These are phyloP conservation scores for Alopecurus myosuroides DNA, from an alignment of 176 grass and related monocot species.

Conservation along the genomic window DNA sequence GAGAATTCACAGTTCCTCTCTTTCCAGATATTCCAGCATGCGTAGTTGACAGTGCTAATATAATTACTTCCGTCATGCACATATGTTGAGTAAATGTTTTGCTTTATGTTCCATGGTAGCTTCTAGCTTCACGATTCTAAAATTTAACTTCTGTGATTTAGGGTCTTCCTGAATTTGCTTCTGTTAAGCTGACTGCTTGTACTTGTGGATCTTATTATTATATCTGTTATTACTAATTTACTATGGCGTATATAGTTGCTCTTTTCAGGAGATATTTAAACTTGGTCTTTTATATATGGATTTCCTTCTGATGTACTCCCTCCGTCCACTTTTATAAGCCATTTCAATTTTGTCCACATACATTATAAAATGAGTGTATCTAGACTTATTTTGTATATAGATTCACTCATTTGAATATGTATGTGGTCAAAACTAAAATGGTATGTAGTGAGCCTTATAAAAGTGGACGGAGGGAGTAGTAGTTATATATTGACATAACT, in stretches of 20 bases:
- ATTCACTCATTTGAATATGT: no score
- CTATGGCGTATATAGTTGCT: neutral
- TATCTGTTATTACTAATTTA: no score
- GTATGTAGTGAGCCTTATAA: no score
- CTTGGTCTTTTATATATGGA: neutral
- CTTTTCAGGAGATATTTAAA: neutral
- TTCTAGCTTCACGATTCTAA: constrained; percentile 1
- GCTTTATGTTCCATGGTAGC: neutral
- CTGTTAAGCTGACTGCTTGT: neutral
- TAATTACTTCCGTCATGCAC: neutral
- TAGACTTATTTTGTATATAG: no score
- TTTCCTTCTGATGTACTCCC: neutral
- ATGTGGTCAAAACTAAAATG: no score
- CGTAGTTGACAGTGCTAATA: neutral
- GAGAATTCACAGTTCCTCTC: neutral
- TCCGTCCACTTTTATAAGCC: no score
- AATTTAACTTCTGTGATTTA: constrained; percentile 3
- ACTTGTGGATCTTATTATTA: neutral
- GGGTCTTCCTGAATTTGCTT: neutral
- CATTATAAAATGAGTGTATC: no score
- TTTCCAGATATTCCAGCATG: neutral
- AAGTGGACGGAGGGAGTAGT: no score
- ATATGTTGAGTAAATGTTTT: neutral
- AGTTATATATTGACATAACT: neutral
- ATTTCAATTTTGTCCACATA: no score